Base-by-base conservation (phyloP, 768 basidiomycete genomes). In the Mycena rosella region DNA sequence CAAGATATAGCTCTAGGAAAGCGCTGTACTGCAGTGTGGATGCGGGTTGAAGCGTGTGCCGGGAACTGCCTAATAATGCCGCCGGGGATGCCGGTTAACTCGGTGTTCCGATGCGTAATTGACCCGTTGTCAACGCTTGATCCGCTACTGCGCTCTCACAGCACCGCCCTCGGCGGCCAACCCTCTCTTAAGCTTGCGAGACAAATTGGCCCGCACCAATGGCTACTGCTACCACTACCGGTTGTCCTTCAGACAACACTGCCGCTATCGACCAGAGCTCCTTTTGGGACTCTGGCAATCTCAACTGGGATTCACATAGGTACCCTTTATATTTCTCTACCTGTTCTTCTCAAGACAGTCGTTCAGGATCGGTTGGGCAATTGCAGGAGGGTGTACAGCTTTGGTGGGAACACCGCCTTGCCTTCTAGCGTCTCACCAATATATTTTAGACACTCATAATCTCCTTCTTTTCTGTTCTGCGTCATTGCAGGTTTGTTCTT, bases 401-500 rank as follows among this genome's bases (percentile, higher is more conserved):
- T 58, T 85, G 51, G 89, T 89, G 66, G 60, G 88, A 82, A 24
- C 48, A 17, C 40, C 42, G 18, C 26, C 24, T 26, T 20, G 13
- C 0, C 30, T 15, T 69, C 30, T 29, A 29, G 20, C 42, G 10
- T 63, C 51, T 38, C 65, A 18, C 32, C 27, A 26, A 34, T 1
- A 48, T n/a, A 48, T 15, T 14, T 24, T 71, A 92, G 90, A 91
- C 91, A 4, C 74, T 91, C 17, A 54, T 91, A 29, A 85, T 94
- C 20, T 88, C 92, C 4, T 55, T 79, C 9, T 60, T 91, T 47
- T 81, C 89, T 10, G 84, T 93, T 42, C 72, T 83, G 55, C 78
- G 84, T 53, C 92, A 94, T 75, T 90, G 88, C 80, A 85, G 89
- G 91, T 91, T 62, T 74, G 86, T n/a, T n/a, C n/a, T 77, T 20